phyloP scores from a whole-genome alignment of 192 early-diverging fungal species.

The Gryganskiella cystojenkinii region DNA sequence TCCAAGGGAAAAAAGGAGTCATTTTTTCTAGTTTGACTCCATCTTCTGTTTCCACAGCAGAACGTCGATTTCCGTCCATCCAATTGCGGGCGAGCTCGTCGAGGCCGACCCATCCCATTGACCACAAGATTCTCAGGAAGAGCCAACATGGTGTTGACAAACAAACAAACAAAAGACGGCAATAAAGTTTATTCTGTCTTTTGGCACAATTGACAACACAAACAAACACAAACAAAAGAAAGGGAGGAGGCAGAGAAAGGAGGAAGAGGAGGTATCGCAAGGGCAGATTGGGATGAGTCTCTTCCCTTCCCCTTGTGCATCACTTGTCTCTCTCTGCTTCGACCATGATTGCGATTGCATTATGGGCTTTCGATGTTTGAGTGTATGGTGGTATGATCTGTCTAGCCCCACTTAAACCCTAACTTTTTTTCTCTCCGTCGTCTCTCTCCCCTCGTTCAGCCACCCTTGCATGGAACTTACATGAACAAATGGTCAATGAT shows the following conservation, averaged over 20 bases:
- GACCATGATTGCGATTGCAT: not conserved
- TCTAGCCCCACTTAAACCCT: no score
- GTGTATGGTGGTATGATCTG: no score
- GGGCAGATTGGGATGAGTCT: constrained; percentile 22
- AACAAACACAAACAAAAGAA: not conserved
- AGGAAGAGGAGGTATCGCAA: constrained; percentile 9
- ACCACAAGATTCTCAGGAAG: constrained; percentile 29
- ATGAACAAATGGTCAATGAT: no score
- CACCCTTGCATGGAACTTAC: no score
- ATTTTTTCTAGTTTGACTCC: not conserved
- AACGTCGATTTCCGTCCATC: not conserved
- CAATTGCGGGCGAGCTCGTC: not conserved
- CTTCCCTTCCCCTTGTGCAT: constrained; percentile 11
- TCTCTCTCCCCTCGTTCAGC: no score
- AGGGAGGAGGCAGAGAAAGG: not conserved
- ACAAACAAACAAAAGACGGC: not conserved
- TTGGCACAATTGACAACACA: not conserved
- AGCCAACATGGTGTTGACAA: constrained; percentile 9
- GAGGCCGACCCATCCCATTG: not conserved
- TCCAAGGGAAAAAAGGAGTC: not conserved
- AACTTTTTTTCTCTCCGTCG: no score
- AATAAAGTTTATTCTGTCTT: not conserved
- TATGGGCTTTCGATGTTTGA: no score
- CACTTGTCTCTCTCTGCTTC: not conserved
- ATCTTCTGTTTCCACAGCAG: no score